phyloP scores from a whole-genome alignment of 2,329 filamentous ascomycete genomes.

The Phialemoniopsis sp. region DNA sequence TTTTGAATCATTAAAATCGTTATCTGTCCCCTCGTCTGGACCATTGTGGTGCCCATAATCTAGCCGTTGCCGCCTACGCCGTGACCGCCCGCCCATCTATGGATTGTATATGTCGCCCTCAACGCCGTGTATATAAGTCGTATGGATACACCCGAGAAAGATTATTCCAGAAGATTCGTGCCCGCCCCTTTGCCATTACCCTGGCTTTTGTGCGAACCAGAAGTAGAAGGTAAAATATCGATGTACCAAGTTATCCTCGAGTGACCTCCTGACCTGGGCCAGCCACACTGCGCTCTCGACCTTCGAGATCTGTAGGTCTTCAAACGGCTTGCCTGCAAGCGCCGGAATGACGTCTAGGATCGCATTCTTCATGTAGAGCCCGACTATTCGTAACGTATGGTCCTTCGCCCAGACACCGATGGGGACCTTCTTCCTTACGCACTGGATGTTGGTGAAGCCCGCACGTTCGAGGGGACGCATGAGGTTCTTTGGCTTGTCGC shows the following conservation, averaged over 20 bases:
- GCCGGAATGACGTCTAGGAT: conserved; percentile 29
- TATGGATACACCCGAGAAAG: too few species aligned
- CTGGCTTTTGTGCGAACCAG: conserved; percentile 34
- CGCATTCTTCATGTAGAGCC: conserved; percentile 30
- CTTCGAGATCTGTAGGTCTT: conserved; percentile 23
- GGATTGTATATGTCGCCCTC: too few species aligned
- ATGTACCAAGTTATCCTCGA: conserved; percentile 28
- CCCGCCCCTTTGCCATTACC: too few species aligned
- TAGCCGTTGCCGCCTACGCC: too few species aligned
- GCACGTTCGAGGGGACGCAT: conserved; percentile 23
- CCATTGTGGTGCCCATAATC: too few species aligned
- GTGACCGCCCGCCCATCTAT: too few species aligned
- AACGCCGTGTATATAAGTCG: too few species aligned
- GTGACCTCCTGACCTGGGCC: conserved; percentile 22
- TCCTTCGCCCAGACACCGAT: conserved; percentile 26
- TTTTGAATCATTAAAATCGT: too few species aligned
- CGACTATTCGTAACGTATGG: conserved; percentile 28
- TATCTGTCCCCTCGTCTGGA: too few species aligned
- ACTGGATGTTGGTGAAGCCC: conserved; percentile 10
- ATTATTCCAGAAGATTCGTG: too few species aligned
- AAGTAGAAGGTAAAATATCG: conserved; percentile 33
- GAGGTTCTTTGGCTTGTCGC: conserved; percentile 20
- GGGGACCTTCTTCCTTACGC: conserved; percentile 11
- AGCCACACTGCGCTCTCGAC: conserved; percentile 23
- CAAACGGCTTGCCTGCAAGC: conserved; percentile 29